Evolutionary conservation across 1,139 yeast genomes (phyloP).

Genomic region (Sugiyamaella pinicola): DNA sequence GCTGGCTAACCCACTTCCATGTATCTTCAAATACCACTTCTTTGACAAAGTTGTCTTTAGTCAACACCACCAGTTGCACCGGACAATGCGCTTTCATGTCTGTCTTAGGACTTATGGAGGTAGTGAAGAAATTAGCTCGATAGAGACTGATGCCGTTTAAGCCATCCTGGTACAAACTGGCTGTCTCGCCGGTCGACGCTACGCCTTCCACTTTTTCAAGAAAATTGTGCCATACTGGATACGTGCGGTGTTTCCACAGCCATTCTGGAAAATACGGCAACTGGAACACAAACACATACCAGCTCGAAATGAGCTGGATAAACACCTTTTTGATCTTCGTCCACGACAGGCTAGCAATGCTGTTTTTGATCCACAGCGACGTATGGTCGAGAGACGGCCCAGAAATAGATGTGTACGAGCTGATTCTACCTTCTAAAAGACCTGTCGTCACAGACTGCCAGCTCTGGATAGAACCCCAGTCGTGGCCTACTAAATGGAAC

Average conservation of each 20-base stretch:
- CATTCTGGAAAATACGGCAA: conserved; percentile 13
- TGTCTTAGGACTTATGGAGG: not conserved
- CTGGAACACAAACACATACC: conserved; percentile 15
- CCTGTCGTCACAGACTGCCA: conserved; percentile 16
- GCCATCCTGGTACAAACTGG: conserved; percentile 14
- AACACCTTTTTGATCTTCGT: conserved; percentile 1
- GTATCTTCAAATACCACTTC: conserved; percentile 4
- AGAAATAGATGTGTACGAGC: conserved; percentile 11
- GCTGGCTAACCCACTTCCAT: conserved; percentile 9
- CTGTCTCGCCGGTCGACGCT: not conserved
- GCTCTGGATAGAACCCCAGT: conserved; percentile 16
- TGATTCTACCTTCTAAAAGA: conserved; percentile 9
- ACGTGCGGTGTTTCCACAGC: conserved; percentile 6
- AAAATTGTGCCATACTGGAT: not conserved
- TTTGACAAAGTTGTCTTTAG: conserved; percentile 6
- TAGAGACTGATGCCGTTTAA: conserved; percentile 11
- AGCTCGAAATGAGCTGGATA: not conserved
- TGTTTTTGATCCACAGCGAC: conserved; percentile 3
- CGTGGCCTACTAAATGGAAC: conserved; percentile 17
- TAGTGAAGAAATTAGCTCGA: conserved; percentile 7
- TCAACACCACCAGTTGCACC: conserved; percentile 6
- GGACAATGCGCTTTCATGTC: conserved; percentile 14
- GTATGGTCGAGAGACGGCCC: conserved; percentile 13
- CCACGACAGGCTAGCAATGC: conserved; percentile 4
- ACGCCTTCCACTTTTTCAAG: conserved; percentile 13